Conservation (phyloP, 768 basidiomycete species). For the Lentinula raphanica region DNA sequence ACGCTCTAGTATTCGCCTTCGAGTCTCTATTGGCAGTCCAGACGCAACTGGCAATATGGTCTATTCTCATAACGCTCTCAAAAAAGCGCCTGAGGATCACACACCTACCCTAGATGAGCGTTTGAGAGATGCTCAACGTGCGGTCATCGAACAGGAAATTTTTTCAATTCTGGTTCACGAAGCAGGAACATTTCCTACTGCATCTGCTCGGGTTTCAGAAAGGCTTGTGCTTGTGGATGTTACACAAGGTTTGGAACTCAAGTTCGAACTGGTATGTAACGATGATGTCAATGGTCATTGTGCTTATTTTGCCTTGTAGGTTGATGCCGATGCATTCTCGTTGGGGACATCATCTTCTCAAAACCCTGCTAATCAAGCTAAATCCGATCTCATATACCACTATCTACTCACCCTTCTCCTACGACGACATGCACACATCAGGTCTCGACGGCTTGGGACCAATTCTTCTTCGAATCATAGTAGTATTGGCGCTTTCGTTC, state of each 20-base stretch:
- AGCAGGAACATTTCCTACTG: conserved; percentile 70
- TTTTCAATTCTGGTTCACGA: conserved; percentile 70
- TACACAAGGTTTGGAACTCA: conserved; percentile 63
- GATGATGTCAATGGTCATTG: neutral
- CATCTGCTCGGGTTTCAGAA: conserved; percentile 74
- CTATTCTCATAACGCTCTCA: conserved; percentile 32
- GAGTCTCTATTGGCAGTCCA: conserved; percentile 45
- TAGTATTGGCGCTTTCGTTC: conserved; percentile 1
- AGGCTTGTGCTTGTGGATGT: conserved; percentile 71
- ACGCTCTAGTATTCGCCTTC: conserved; percentile 58
- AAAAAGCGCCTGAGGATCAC: conserved; percentile 19
- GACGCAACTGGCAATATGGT: conserved; percentile 27
- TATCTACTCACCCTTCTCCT: conserved; percentile 61
- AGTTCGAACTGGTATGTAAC: conserved; percentile 59
- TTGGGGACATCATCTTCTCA: conserved; percentile 9
- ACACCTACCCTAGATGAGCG: conserved; percentile 40
- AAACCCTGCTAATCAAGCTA: conserved; percentile 21
- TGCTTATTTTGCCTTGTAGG: conserved; percentile 16
- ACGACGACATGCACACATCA: conserved; percentile 49
- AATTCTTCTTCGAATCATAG: conserved; percentile 13
- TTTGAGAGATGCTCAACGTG: conserved; percentile 58
- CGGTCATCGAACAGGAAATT: conserved; percentile 77
- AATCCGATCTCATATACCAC: conserved; percentile 67
- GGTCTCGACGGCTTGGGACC: conserved; percentile 32
- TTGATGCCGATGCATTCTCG: conserved; percentile 23